Evolutionary conservation across 2,329 filamentous ascomycete genomes (phyloP).

Genomic region (Colletotrichum abscissum): DNA sequence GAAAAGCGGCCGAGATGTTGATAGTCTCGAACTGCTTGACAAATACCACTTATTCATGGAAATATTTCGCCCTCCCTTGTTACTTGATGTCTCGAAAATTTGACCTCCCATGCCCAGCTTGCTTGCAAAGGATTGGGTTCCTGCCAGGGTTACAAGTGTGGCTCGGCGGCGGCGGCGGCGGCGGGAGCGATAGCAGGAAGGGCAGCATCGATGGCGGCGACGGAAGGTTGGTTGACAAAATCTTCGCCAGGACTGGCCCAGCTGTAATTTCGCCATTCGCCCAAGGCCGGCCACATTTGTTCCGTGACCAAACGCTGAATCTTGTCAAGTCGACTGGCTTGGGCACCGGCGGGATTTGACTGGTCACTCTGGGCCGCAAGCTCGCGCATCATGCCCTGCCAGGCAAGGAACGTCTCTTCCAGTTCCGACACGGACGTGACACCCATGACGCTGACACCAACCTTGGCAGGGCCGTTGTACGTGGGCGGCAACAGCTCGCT

Average conservation of each 20-base stretch:
- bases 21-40: not conserved
- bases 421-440: constrained; percentile 72
- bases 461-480: constrained; percentile 40
- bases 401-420: constrained; percentile 70
- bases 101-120: not conserved
- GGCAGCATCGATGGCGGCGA: constrained; percentile 30
- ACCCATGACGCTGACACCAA: constrained; percentile 73
- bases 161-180: constrained; percentile 8
- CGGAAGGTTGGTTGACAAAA: constrained; percentile 51
- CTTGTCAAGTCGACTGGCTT: constrained; percentile 40
- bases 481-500: constrained; percentile 40
- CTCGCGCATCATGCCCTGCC: constrained; percentile 63
- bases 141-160: constrained; percentile 4
- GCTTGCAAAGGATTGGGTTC: not conserved
- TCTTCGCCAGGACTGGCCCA: constrained; percentile 70
- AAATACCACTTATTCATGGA: constrained; percentile 12
- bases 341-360: constrained; percentile 32
- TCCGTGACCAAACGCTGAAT: constrained; percentile 49
- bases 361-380: constrained; percentile 45
- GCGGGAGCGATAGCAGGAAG: constrained; percentile 3
- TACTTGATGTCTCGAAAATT: no score
- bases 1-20: constrained; percentile 1
- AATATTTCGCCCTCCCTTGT: not conserved
- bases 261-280: constrained; percentile 70
- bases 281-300: constrained; percentile 67